These are phyloP conservation scores for Tolypocladium paradoxum DNA, from an alignment of 2,329 filamentous ascomycete species.

Conservation along the genomic window DNA sequence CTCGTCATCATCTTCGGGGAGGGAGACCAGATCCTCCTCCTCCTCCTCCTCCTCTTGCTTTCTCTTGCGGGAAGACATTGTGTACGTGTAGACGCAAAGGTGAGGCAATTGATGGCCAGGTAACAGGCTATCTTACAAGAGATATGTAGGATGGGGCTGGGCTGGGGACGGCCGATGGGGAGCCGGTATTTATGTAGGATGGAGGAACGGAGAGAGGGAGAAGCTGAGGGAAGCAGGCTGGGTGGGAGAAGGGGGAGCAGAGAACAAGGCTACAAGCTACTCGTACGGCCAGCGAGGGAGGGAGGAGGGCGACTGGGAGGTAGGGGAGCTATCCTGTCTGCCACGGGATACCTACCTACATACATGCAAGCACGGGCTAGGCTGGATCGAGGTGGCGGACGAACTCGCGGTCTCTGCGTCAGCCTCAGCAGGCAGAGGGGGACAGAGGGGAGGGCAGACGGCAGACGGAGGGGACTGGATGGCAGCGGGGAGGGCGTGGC, in stretches of 20 bases:
- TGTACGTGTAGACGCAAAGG: constrained; percentile 3
- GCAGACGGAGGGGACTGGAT: not conserved
- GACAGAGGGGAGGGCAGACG: not conserved
- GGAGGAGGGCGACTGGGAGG: not conserved
- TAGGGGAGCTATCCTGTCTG: not conserved
- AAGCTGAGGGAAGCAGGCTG: not conserved
- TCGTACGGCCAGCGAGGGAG: not conserved
- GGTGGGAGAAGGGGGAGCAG: not conserved
- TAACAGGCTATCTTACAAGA: not conserved
- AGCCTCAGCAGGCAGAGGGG: not conserved
- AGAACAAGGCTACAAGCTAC: not conserved
- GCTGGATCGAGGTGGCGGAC: not conserved
- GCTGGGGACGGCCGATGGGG: not conserved
- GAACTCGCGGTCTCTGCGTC: not conserved
- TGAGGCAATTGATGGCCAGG: not conserved
- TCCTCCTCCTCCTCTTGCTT: constrained; percentile 52
- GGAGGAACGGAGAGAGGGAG: not conserved
- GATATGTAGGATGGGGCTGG: not conserved
- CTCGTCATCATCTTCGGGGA: constrained; percentile 41
- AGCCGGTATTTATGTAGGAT: constrained; percentile 1
- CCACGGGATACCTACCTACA: too few species aligned
- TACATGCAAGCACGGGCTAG: not conserved
- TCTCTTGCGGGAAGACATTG: constrained; percentile 42
- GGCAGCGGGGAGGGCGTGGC: not conserved
- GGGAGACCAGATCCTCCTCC: constrained; percentile 43